A percentile compares a stretch with the other conserved stretches of the same genome.
These are phyloP conservation scores for Suhomyces wounanorum DNA, from an alignment of 1,139 yeast species.

Conservation along the genomic window DNA sequence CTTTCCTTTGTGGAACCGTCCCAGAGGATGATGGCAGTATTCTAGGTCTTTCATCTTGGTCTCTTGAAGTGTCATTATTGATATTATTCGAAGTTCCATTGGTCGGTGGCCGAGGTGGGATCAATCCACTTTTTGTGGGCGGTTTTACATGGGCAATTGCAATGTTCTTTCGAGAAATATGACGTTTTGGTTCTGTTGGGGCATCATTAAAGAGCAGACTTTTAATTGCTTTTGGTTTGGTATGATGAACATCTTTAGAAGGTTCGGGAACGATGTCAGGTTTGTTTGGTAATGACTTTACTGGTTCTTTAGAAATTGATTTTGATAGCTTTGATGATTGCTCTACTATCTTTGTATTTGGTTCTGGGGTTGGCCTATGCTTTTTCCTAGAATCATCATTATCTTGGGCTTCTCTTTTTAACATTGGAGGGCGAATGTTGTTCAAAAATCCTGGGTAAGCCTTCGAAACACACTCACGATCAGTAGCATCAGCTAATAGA, in stretches of 20 bases:
- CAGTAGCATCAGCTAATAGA: constrained; percentile 62
- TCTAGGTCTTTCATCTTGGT: constrained; percentile 1
- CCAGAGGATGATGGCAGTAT: constrained; percentile 12
- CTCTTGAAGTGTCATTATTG: background rate
- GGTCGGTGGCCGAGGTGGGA: constrained; percentile 5
- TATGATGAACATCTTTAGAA: background rate
- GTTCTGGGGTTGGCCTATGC: constrained; percentile 2
- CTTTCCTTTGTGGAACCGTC: constrained; percentile 6
- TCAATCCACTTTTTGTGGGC: constrained; percentile 2
- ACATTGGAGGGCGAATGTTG: background rate
- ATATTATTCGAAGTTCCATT: background rate
- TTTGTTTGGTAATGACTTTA: background rate
- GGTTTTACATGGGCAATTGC: constrained; percentile 3
- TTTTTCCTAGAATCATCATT: constrained; percentile 2
- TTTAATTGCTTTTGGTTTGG: constrained; percentile 3
- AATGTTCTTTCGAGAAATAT: constrained; percentile 5
- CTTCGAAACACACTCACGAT: constrained; percentile 38
- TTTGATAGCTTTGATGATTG: background rate
- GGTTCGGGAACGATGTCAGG: background rate
- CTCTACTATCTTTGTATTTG: background rate
- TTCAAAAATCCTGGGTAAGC: constrained; percentile 44
- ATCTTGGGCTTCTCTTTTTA: constrained; percentile 1
- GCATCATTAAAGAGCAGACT: constrained; percentile 9
- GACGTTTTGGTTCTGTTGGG: constrained; percentile 1
- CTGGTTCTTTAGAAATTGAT: background rate